Evolutionary conservation across 2,329 filamentous ascomycete species (phyloP).

Genomic region (Hypoxylon sp.): DNA sequence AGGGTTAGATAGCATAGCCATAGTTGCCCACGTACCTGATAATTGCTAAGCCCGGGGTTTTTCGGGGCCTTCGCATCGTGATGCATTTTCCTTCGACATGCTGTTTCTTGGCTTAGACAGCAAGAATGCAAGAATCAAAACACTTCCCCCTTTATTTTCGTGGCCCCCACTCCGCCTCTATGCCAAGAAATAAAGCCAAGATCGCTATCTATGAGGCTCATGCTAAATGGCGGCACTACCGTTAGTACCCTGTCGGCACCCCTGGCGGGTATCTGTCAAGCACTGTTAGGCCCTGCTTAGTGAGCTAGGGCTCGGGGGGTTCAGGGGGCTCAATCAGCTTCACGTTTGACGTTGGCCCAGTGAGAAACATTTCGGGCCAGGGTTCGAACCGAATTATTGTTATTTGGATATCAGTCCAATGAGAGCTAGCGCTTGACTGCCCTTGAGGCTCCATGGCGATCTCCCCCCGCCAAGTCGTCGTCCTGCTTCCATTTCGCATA

Average conservation of each 20-base stretch:
- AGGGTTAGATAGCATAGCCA: constrained; percentile 8
- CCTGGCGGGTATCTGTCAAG: constrained; percentile 2
- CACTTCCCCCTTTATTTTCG: constrained; percentile 15
- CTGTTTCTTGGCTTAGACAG: neutral
- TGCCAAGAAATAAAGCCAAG: constrained; percentile 35
- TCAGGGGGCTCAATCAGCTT: constrained; percentile 37
- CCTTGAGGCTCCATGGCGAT: constrained; percentile 40
- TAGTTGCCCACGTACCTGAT: constrained; percentile 7
- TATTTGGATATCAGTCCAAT: constrained; percentile 27
- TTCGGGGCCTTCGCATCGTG: constrained; percentile 18
- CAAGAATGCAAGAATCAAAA: neutral
- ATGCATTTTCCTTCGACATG: neutral
- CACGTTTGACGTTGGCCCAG: constrained; percentile 40
- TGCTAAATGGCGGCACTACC: constrained; percentile 16
- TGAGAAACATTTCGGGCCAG: constrained; percentile 31
- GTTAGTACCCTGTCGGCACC: neutral
- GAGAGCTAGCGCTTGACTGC: constrained; percentile 12
- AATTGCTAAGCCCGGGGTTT: constrained; percentile 29
- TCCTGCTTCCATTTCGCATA: constrained; percentile 12
- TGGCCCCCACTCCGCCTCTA: constrained; percentile 32
- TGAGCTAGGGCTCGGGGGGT: neutral
- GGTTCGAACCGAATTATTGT: constrained; percentile 4
- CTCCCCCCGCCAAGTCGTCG: constrained; percentile 35
- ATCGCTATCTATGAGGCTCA: constrained; percentile 41
- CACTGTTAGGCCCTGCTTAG: constrained; percentile 2